Conservation (phyloP, 2,329 filamentous ascomycete species). For the Fusarium cyanostomum region DNA sequence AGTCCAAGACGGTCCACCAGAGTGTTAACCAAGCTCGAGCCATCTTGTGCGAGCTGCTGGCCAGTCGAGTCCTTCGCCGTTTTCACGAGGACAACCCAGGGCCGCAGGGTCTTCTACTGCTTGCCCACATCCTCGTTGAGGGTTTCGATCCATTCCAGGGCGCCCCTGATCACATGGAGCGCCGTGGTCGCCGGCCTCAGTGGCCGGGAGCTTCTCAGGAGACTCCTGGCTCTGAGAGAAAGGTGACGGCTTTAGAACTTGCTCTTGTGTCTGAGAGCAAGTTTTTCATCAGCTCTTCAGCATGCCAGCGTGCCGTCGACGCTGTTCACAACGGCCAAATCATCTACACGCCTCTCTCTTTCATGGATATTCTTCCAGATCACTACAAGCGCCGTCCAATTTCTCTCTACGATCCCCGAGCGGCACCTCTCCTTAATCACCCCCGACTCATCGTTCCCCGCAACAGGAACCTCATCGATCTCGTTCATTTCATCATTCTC, state of each 20-base stretch:
- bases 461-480: conserved; percentile 72
- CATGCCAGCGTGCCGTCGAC: conserved; percentile 75
- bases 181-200: conserved; percentile 54
- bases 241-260: conserved; percentile 75
- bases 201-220: conserved; percentile 50
- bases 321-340: conserved; percentile 75
- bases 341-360: conserved; percentile 75
- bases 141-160: conserved; percentile 78
- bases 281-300: conserved; percentile 70
- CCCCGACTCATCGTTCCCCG: conserved; percentile 76
- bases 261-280: conserved; percentile 79
- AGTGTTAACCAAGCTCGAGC: conserved; percentile 75
- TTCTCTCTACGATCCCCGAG: conserved; percentile 73
- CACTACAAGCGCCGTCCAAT: conserved; percentile 77
- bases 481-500: conserved; percentile 71
- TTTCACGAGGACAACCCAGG: conserved; percentile 75
- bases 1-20: conserved; percentile 72
- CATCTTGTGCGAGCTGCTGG: conserved; percentile 74
- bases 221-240: conserved; percentile 56
- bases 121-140: conserved; percentile 75
- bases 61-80: conserved; percentile 71
- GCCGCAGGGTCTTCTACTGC: conserved; percentile 67
- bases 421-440: conserved; percentile 74
- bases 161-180: conserved; percentile 67
- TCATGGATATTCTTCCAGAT: conserved; percentile 78